Conservation (phyloP, 139 green algal genomes). For the Chlorella vulgaris region DNA sequence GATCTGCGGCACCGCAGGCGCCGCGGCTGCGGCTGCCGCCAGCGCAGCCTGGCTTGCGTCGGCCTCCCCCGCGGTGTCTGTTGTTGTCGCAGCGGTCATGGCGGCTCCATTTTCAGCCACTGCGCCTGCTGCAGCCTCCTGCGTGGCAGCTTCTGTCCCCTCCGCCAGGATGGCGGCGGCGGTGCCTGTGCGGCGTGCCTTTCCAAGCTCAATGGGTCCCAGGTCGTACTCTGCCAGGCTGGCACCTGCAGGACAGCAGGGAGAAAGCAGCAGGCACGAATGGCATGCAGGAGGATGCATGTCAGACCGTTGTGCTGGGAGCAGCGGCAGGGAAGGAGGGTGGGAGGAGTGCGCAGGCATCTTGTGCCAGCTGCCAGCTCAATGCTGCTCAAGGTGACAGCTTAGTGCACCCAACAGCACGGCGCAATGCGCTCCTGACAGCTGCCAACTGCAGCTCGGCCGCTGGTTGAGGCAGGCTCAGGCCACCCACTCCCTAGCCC, state of each 20-base stretch:
- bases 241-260: conserved; percentile 22
- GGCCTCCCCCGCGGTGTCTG: not conserved
- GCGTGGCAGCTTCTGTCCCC: not conserved
- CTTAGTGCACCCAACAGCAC: not conserved
- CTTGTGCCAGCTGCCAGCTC: too few species aligned
- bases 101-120: not conserved
- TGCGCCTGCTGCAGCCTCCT: not conserved
- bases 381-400: too few species aligned
- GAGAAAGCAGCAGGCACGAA: too few species aligned
- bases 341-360: too few species aligned
- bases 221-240: conserved; percentile 38
- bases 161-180: conserved; percentile 12
- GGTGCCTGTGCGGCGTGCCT: conserved; percentile 46
- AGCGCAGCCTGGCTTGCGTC: not conserved
- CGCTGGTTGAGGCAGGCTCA: too few species aligned
- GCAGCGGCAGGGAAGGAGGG: too few species aligned
- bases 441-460: too few species aligned
- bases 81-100: not conserved
- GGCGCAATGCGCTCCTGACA: too few species aligned
- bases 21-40: conserved; percentile 2
- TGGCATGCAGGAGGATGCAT: too few species aligned
- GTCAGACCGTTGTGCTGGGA: too few species aligned
- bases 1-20: conserved; percentile 27
- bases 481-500: too few species aligned
- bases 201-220: conserved; percentile 57